Base-by-base conservation (phyloP, 768 basidiomycete species). In the Rhodotorula graminis region DNA sequence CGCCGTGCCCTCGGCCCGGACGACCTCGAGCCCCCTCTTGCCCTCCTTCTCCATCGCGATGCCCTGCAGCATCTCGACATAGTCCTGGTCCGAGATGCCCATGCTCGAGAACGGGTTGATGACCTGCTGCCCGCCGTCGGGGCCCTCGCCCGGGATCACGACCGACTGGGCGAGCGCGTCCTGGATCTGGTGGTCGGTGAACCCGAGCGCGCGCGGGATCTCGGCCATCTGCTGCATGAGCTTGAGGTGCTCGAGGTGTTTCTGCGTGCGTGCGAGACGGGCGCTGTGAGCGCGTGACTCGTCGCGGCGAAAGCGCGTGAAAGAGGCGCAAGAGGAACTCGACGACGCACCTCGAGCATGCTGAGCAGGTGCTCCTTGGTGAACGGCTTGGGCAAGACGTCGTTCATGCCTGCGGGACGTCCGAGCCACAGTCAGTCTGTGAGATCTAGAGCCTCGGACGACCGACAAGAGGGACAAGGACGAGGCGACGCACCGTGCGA, bases 371-470 rank as follows among this genome's bases (percentile, higher is more conserved):
- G 90, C 79, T 93, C 88, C 80, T 92, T 92, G n/a, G 91, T 95
- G 82, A 98, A 98, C 7, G 95, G 95, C 81, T 98, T 98, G 15
- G 93, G 90, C 27, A 98, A 83, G 69, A 96, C 90, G 82, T 97
- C 94, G 81, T 94, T 97, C 94, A 97, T 97, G 27, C 93, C 90
- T 84, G 78, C 71, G 78, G 2, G 2, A 2, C 9, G 21, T 8
- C 2, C 23, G 7, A 23, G 50, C 23, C 50, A 27, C 15, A 25
- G 37, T 37, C 37, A 37, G 37, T 37, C 37, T 9, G 5, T 37
- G 37, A 9, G 37, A 9, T 9, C 37, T 37, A 4, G 9, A 9
- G 37, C 37, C 25, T 25, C 25, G 11, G 7, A 6, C 25, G 11
- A 11, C 11, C 7, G 49, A 25, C 50, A 9, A 25, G 25, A 52